Conservation (phyloP, 441 rosid species). For the Populus hybrid region DNA sequence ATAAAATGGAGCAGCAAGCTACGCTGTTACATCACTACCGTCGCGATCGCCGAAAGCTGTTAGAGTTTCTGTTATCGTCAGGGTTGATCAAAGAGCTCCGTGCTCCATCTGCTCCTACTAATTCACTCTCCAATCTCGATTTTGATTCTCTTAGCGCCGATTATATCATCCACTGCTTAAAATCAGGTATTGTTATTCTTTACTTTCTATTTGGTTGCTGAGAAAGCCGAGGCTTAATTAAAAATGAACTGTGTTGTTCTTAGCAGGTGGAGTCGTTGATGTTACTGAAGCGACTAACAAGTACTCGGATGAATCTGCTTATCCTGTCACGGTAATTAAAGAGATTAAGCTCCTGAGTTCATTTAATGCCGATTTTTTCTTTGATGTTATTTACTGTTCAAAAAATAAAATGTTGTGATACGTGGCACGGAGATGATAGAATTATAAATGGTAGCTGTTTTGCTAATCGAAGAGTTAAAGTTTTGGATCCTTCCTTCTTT, state of each 20-base stretch:
- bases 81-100: slow-evolving; percentile 59
- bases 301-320: slow-evolving; percentile 52
- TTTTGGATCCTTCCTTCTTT: not conserved
- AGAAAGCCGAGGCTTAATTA: slow-evolving; percentile 1
- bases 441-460: not conserved
- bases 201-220: slow-evolving; percentile 16
- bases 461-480: not conserved
- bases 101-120: slow-evolving; percentile 46
- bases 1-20: slow-evolving; percentile 33
- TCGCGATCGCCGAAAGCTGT: slow-evolving; percentile 85
- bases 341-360: not conserved
- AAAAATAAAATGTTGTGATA: not conserved
- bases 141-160: slow-evolving; percentile 77
- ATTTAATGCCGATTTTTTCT: not conserved
- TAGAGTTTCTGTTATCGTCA: slow-evolving; percentile 68
- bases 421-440: not conserved
- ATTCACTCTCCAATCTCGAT: slow-evolving; percentile 50
- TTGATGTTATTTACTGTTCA: not conserved
- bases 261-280: slow-evolving; percentile 77
- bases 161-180: slow-evolving; percentile 59
- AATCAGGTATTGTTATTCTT: slow-evolving; percentile 48
- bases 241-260: not conserved
- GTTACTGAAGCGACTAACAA: slow-evolving; percentile 54
- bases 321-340: slow-evolving; percentile 59
- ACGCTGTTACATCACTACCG: slow-evolving; percentile 65